Evolutionary conservation across 495 filamentous ascomycete species (phyloP).

Genomic region (Hypoxylon subgilvum): DNA sequence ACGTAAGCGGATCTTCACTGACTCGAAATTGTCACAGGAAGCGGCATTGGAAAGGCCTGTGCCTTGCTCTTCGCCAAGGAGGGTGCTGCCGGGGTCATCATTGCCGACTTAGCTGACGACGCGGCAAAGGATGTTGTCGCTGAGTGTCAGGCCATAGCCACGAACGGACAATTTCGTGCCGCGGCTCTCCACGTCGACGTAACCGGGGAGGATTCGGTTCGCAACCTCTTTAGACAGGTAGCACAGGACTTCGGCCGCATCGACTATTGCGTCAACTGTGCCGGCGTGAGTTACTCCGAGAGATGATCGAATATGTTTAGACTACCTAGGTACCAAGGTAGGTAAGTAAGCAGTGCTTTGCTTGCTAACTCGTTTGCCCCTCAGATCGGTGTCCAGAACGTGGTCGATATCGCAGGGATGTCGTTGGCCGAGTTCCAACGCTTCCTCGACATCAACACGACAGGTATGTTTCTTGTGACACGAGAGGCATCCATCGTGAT

Average conservation of each 20-base stretch:
- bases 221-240: too few relatives aligned
- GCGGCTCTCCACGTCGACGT: constrained; percentile 44
- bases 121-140: constrained; percentile 32
- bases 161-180: constrained; percentile 37
- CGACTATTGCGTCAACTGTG: constrained; percentile 48
- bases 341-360: too few relatives aligned
- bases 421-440: constrained; percentile 7
- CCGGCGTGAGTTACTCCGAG: constrained; percentile 48
- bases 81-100: constrained; percentile 43
- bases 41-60: constrained; percentile 46
- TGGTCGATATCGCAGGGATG: neutral
- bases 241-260: constrained; percentile 49
- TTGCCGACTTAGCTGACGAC: constrained; percentile 47
- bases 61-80: constrained; percentile 43
- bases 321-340: too few relatives aligned
- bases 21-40: too few relatives aligned
- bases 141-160: constrained; percentile 37
- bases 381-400: neutral
- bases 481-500: constrained; percentile 1
- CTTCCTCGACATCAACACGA: neutral
- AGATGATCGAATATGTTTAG: too few relatives aligned
- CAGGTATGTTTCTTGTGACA: constrained; percentile 26
- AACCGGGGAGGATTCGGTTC: constrained; percentile 38
- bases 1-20: too few relatives aligned
- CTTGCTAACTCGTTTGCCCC: too few relatives aligned